phyloP scores from a whole-genome alignment of 768 basidiomycete species.

The Panellus pusillus region DNA sequence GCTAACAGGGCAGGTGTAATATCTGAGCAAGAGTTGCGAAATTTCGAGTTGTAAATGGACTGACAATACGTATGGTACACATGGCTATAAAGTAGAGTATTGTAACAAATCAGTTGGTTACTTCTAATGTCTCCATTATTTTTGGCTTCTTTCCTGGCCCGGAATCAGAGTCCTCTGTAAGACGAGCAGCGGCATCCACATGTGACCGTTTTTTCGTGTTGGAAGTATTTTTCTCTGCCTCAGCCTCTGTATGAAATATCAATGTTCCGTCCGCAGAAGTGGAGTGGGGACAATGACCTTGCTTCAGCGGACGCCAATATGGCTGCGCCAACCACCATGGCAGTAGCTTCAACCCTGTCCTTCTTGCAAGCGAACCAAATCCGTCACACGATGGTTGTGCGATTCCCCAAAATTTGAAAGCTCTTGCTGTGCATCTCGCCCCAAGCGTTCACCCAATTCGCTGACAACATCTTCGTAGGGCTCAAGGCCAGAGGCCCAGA shows the following conservation, averaged over 20 bases:
- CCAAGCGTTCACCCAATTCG: conserved; percentile 62
- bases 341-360: conserved; percentile 48
- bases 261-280: neutral
- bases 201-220: conserved; percentile 12
- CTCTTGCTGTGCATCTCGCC: conserved; percentile 47
- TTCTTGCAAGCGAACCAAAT: conserved; percentile 42
- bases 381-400: conserved; percentile 29
- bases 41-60: neutral
- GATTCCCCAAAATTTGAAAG: conserved; percentile 37
- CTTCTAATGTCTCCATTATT: neutral
- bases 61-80: no score
- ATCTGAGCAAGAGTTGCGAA: conserved; percentile 12
- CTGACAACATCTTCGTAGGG: conserved; percentile 54
- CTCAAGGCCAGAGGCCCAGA: conserved; percentile 31
- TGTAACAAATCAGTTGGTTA: no score
- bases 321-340: conserved; percentile 61
- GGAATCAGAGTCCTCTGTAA: neutral
- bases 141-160: conserved; percentile 14
- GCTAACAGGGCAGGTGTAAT: conserved; percentile 27
- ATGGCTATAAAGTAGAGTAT: no score
- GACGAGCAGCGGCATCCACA: neutral
- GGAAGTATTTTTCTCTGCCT: neutral
- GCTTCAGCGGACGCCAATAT: conserved; percentile 51
- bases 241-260: neutral
- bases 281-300: neutral